phyloP scores from a whole-genome alignment of 75 land plant genomes.

The Larix kaempferi region DNA sequence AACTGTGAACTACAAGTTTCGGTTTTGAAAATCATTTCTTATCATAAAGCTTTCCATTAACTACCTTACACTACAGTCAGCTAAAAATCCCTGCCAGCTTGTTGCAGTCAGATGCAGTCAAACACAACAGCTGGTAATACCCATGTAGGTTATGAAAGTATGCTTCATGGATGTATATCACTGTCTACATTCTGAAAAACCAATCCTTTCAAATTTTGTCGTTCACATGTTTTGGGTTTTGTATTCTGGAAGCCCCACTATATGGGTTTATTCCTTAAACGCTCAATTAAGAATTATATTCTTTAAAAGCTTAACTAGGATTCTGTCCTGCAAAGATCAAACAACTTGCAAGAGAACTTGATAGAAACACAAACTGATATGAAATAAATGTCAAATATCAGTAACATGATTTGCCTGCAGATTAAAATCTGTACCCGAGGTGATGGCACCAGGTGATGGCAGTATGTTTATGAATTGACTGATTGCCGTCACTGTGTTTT shows the following conservation, averaged over 20 bases:
- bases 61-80: no score
- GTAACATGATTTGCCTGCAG: background rate
- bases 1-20: no score
- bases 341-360: background rate
- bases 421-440: background rate
- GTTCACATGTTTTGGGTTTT: background rate
- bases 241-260: background rate
- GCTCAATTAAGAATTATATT: background rate
- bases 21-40: no score
- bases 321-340: background rate
- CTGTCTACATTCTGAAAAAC: no score
- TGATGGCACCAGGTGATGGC: background rate
- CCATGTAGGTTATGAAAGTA: no score
- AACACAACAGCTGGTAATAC: no score
- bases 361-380: background rate
- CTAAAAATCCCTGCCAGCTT: no score
- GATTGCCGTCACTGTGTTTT: conserved; percentile 33
- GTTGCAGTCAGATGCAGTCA: no score
- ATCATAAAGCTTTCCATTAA: no score
- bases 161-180: no score
- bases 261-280: background rate
- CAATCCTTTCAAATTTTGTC: background rate
- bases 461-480: conserved; percentile 13
- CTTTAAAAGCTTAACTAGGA: background rate
- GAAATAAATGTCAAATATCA: background rate